These are phyloP conservation scores for Asterionellopsis glacialis DNA, from an alignment of 108 stramenopile genomes.

Conservation along the genomic window DNA sequence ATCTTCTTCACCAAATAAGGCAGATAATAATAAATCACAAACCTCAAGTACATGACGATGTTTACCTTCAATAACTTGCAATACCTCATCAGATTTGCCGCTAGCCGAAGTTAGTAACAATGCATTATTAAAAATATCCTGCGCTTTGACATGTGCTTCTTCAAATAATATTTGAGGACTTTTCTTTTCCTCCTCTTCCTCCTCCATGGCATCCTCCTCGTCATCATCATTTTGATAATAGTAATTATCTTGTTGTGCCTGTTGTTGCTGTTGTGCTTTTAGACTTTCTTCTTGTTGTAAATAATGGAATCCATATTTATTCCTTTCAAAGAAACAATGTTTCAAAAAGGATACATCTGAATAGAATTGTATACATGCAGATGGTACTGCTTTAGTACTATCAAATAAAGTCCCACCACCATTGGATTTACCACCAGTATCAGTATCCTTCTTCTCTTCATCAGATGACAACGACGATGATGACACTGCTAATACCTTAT, in stretches of 20 bases:
- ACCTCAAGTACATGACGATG: constrained; percentile 49
- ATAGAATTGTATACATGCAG: constrained; percentile 55
- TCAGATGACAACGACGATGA: constrained; percentile 5
- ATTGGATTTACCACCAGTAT: constrained; percentile 2
- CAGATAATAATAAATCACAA: constrained; percentile 64
- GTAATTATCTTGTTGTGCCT: constrained; percentile 1
- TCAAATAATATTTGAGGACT: too few relatives aligned
- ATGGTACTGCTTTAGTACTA: too few relatives aligned
- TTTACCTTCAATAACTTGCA: constrained; percentile 38
- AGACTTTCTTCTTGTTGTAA: too few relatives aligned
- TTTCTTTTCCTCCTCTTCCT: constrained; percentile 2
- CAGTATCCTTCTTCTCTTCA: constrained; percentile 7
- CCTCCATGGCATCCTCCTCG: not conserved
- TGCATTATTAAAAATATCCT: constrained; percentile 9
- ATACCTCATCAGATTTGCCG: constrained; percentile 4
- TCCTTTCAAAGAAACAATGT: constrained; percentile 45
- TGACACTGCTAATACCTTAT: constrained; percentile 3
- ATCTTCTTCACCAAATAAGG: constrained; percentile 65
- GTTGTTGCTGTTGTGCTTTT: not conserved
- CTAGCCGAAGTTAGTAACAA: not conserved
- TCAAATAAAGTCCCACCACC: too few relatives aligned
- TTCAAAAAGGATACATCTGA: constrained; percentile 50
- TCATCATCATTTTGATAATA: constrained; percentile 1
- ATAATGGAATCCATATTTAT: constrained; percentile 14
- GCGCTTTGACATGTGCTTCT: constrained; percentile 1